A percentile compares a stretch with the other conserved stretches of the same genome.
Conservation (phyloP, 139 green algal species). For the Chlorella sorokiniana region DNA sequence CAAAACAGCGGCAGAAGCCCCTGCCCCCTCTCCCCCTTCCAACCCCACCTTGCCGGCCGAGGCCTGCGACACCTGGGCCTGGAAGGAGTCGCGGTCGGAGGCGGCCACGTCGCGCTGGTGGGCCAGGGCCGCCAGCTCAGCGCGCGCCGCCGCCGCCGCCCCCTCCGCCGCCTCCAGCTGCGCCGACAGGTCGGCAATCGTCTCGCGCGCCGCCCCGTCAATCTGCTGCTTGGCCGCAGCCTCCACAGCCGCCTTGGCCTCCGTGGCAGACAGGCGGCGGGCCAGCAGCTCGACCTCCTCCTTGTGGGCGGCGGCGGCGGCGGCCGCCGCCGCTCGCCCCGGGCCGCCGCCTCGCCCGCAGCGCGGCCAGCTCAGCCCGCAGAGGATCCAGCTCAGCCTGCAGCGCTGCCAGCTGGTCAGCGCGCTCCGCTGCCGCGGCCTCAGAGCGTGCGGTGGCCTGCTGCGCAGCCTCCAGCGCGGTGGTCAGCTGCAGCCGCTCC, state of each 20-base stretch:
- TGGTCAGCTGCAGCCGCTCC: background rate
- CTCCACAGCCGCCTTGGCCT: background rate
- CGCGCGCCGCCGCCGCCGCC: background rate
- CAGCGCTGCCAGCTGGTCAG: background rate
- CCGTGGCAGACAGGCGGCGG: background rate
- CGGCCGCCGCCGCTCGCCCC: background rate
- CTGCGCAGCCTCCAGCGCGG: background rate
- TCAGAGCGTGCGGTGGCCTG: background rate
- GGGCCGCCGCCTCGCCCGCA: background rate
- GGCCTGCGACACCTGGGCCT: constrained; percentile 1
- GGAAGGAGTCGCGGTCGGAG: constrained; percentile 5
- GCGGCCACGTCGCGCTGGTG: constrained; percentile 13
- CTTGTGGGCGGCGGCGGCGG: background rate
- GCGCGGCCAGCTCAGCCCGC: background rate
- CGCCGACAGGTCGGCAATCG: background rate
- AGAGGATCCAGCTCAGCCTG: background rate
- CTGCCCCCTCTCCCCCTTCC: background rate
- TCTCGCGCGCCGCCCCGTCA: background rate
- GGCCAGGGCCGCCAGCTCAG: background rate
- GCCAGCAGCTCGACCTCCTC: background rate
- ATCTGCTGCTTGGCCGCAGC: background rate
- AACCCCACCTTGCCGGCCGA: constrained; percentile 9
- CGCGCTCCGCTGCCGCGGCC: background rate
- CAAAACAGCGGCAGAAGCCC: background rate
- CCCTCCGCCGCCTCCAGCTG: background rate